A percentile compares a stretch with the other conserved stretches of the same genome.
phyloP scores from a whole-genome alignment of 306 rosid species.

The Potentilla sterilis region DNA sequence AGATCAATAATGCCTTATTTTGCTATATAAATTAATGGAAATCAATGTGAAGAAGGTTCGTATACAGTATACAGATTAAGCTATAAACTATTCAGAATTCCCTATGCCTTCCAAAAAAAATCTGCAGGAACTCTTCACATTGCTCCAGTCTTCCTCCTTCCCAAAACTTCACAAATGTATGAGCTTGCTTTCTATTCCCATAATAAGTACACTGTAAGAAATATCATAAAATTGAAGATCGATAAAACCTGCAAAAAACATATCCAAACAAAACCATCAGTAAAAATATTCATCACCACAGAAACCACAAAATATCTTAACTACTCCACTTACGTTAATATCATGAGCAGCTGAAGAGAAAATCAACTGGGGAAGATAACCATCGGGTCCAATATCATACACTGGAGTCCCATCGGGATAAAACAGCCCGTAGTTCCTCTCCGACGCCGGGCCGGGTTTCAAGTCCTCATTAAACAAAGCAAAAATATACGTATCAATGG shows the following conservation, averaged over 20 bases:
- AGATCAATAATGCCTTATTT: not conserved
- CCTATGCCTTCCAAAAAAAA: not conserved
- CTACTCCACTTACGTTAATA: conserved; percentile 39
- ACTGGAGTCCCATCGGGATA: conserved; percentile 80
- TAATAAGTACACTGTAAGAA: conserved; percentile 27
- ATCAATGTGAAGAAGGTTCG: not conserved
- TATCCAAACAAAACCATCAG: conserved; percentile 10
- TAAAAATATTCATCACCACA: not conserved
- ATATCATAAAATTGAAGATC: conserved; percentile 34
- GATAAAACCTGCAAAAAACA: conserved; percentile 49
- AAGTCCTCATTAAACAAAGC: conserved; percentile 82
- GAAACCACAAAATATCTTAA: not conserved
- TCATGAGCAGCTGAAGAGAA: conserved; percentile 42
- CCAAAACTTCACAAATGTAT: conserved; percentile 14
- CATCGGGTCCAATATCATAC: conserved; percentile 63
- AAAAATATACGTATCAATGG: conserved; percentile 69
- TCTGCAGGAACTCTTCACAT: not conserved
- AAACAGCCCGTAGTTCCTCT: conserved; percentile 83
- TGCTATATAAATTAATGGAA: not conserved
- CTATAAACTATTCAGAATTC: conserved; percentile 1
- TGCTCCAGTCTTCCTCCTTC: not conserved
- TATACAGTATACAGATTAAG: conserved; percentile 10
- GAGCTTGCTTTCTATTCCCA: conserved; percentile 23
- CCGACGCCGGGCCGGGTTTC: conserved; percentile 76
- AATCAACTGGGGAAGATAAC: conserved; percentile 47